These are phyloP conservation scores for Symbiodinium pilosum DNA, from an alignment of 73 alveolate genomes.

Conservation along the genomic window DNA sequence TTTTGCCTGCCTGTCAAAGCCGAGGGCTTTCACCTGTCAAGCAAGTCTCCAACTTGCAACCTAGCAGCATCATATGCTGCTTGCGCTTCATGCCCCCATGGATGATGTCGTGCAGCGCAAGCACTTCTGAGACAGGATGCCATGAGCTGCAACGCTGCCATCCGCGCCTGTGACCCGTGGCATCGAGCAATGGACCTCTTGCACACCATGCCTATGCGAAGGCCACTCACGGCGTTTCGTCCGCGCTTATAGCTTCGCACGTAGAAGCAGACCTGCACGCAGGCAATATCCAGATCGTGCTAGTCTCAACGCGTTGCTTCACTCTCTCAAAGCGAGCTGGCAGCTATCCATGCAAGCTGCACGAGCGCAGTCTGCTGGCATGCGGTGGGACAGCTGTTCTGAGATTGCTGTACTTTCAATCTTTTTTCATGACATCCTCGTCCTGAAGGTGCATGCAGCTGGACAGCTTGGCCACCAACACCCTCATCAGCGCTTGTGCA, in stretches of 20 bases:
- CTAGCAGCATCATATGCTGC: not conserved
- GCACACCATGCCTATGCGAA: not conserved
- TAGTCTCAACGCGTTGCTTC: not conserved
- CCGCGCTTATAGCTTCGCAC: not conserved
- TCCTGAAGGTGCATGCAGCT: too few species aligned
- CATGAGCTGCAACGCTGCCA: constrained; percentile 50
- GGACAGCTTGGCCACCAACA: constrained; percentile 13
- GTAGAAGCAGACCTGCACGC: not conserved
- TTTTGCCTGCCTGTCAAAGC: too few species aligned
- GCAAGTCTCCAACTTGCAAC: not conserved
- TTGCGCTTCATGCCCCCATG: not conserved
- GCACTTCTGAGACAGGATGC: constrained; percentile 13
- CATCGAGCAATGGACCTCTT: not conserved
- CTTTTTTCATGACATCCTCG: too few species aligned
- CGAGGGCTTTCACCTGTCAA: not conserved
- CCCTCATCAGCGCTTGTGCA: constrained; percentile 47
- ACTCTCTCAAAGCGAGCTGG: not conserved
- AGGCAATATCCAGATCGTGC: not conserved
- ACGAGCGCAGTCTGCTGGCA: not conserved
- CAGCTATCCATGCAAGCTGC: not conserved
- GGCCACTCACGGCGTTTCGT: not conserved
- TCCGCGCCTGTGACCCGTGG: constrained; percentile 27
- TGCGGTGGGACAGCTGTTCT: not conserved
- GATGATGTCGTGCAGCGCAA: too few species aligned
- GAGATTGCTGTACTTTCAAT: too few species aligned